Percentiles rank a stretch among this genome's conserved stretches.
phyloP scores from a whole-genome alignment of 768 basidiomycete genomes.

The Postia placenta region DNA sequence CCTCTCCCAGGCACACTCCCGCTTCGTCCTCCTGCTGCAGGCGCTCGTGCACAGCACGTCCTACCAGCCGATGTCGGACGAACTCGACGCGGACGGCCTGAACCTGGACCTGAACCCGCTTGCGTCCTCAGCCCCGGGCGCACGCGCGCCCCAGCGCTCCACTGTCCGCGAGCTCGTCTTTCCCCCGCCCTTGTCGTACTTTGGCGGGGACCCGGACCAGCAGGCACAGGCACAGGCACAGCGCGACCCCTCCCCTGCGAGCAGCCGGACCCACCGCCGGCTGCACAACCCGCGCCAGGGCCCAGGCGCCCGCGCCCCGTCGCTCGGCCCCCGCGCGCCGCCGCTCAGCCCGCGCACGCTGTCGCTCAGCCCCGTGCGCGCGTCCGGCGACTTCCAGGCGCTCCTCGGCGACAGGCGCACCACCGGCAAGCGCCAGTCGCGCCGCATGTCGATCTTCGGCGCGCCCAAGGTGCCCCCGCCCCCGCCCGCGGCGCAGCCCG shows the following conservation, averaged over 20 bases:
- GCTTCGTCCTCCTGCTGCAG: constrained; percentile 70
- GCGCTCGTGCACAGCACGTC: constrained; percentile 60
- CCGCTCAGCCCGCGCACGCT: constrained; percentile 49
- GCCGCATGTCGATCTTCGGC: constrained; percentile 34
- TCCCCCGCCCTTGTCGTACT: constrained; percentile 65
- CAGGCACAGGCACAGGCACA: constrained; percentile 30
- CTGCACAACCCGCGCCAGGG: neutral
- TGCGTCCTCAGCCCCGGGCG: constrained; percentile 4
- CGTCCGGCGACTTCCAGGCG: constrained; percentile 11
- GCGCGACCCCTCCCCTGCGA: constrained; percentile 17
- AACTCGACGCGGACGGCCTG: constrained; percentile 25
- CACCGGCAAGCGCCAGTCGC: neutral
- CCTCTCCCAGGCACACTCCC: constrained; percentile 60
- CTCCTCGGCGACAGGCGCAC: constrained; percentile 3
- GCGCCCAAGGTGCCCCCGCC: constrained; percentile 27
- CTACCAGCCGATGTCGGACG: constrained; percentile 29
- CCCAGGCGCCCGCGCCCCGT: constrained; percentile 48
- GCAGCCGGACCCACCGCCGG: neutral
- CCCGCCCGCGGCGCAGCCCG: constrained; percentile 42
- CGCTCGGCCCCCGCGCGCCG: constrained; percentile 47
- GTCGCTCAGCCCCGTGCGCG: constrained; percentile 12
- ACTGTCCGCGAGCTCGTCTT: constrained; percentile 57
- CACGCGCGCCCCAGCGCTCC: constrained; percentile 21
- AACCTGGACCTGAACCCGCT: constrained; percentile 16
- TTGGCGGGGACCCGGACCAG: constrained; percentile 10